Percentiles rank a stretch among this genome's conserved stretches.
Conservation (phyloP, 169 alveolate genomes). For the Plasmodium adleri region DNA sequence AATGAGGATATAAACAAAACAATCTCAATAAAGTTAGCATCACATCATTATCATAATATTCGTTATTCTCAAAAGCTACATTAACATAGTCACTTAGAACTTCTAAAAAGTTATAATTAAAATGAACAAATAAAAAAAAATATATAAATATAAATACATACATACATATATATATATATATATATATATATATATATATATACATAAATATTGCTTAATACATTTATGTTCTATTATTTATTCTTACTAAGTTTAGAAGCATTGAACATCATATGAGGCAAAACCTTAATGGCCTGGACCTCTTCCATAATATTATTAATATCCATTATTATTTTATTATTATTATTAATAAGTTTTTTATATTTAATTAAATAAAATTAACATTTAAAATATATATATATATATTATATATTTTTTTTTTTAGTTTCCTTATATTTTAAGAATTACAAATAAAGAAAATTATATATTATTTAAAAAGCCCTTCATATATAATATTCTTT, state of each 20-base stretch:
- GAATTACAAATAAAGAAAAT: too few relatives aligned
- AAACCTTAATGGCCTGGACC: constrained; percentile 71
- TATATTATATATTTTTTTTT: background rate
- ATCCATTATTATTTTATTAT: constrained; percentile 21
- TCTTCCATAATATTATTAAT: constrained; percentile 48
- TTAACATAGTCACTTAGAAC: constrained; percentile 59
- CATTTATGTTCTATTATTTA: background rate
- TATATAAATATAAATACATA: background rate
- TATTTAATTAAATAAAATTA: background rate
- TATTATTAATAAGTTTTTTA: background rate
- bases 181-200: background rate
- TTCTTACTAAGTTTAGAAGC: constrained; percentile 43
- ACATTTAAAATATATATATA: background rate
- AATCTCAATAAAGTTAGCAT: constrained; percentile 63
- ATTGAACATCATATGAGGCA: constrained; percentile 75
- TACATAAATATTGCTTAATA: background rate
- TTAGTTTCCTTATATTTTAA: too few relatives aligned
- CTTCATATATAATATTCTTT: too few relatives aligned
- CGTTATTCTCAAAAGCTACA: constrained; percentile 67
- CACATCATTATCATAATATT: constrained; percentile 68
- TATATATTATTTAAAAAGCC: too few relatives aligned
- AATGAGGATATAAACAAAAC: constrained; percentile 72
- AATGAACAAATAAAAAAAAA: background rate
- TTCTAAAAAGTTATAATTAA: constrained; percentile 19
- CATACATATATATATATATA: background rate